Base-by-base conservation (phyloP, 1,284 basidiomycete species). In the Cryptococcus sp. region DNA sequence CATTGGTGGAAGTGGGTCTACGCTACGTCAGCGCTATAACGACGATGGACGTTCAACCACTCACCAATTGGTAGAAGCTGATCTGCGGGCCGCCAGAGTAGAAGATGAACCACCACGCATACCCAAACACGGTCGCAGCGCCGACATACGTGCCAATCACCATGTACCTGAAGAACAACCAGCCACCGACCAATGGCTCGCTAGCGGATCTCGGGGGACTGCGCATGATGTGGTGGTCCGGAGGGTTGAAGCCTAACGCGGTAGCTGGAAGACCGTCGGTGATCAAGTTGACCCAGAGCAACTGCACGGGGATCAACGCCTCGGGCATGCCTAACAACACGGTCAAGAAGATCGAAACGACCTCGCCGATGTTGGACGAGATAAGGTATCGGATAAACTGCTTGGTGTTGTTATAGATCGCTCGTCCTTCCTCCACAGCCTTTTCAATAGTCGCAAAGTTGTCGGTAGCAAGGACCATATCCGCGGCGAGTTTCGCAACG, bases 331-430 rank as follows among this genome's bases (percentile, higher is more conserved):
- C 95, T 57, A 98, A 83, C 48, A 98, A 83, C 23, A 98, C 95
- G 3, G 95, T 98, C 67, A 98, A 80, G 84, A 99, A 99, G 79
- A 99, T 99, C 72, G 85, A 91, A 73, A 98, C 93, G 64, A 98
- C 95, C 78, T 97, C 94, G 62, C 95, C 94, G 73, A 98, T 98
- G 82, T 98, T 99, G 59, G 91, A 94, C 45, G 93, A 96, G 79
- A 99, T 82, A 54, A 83, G 67, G 70, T 84, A 80, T 53, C 71
- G 76, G 54, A 68, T 71, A 57, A 99, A 99, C 75, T 95, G 92
- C 81, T 98, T 97, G 52, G 93, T 98, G 80, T 98, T 98, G 82
- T 98, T 97, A 81, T 97, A 99, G 75, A 99, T 99, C 55, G 92
- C 83, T 75, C 96, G 84, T 66, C 95, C 95, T 80, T 98, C 94